Evolutionary conservation across 306 rosid species (phyloP).

Genomic region (Corylus avellana): DNA sequence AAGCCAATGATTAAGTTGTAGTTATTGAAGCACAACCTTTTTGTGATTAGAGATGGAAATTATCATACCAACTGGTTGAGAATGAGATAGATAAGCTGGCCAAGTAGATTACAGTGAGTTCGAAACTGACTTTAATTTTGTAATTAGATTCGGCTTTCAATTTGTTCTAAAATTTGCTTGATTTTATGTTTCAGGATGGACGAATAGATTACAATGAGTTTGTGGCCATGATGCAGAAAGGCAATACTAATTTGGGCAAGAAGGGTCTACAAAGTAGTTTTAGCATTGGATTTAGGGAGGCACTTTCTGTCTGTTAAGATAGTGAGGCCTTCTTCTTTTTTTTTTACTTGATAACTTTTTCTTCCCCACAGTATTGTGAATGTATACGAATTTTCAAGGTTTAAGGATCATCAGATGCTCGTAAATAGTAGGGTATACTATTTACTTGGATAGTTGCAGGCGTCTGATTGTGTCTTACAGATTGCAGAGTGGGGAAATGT

Average conservation of each 20-base stretch:
- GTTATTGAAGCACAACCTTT: not conserved
- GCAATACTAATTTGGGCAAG: constrained; percentile 58
- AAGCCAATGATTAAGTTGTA: not conserved
- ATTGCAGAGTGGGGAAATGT: not conserved
- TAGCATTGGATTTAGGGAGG: constrained; percentile 73
- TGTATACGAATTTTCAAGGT: constrained; percentile 6
- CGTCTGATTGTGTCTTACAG: constrained; percentile 7
- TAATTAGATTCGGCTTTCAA: not conserved
- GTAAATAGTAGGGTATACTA: constrained; percentile 3
- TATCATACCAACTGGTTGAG: not conserved
- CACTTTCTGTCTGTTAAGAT: constrained; percentile 57
- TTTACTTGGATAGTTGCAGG: not conserved
- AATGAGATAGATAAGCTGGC: not conserved
- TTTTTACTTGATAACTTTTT: not conserved
- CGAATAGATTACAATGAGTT: constrained; percentile 89
- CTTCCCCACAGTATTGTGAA: not conserved
- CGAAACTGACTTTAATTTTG: not conserved
- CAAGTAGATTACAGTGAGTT: not conserved
- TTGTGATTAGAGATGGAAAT: not conserved
- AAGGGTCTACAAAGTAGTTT: constrained; percentile 52
- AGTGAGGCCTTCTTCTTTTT: constrained; percentile 8
- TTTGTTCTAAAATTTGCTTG: constrained; percentile 17
- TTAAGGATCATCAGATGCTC: constrained; percentile 1
- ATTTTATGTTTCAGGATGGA: constrained; percentile 68
- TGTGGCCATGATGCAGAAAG: constrained; percentile 89